phyloP scores from a whole-genome alignment of 805 yeast species.

The Candida ulmi region DNA sequence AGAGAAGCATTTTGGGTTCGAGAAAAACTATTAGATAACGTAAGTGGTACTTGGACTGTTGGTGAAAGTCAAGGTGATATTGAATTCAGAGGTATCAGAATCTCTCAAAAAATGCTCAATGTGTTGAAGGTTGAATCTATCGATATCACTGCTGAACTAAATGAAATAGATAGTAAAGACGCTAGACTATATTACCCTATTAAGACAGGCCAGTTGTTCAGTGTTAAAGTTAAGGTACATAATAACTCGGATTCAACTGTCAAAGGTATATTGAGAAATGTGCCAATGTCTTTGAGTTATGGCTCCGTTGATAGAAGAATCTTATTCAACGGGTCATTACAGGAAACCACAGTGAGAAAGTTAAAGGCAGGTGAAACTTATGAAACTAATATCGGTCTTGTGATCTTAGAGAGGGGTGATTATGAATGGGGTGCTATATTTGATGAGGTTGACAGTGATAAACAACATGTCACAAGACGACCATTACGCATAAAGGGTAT shows the following conservation, averaged over 20 bases:
- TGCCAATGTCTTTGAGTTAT: slow-evolving; percentile 37
- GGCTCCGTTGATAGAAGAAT: slow-evolving; percentile 49
- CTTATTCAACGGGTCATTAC: slow-evolving; percentile 69
- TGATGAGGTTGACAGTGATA: slow-evolving; percentile 36
- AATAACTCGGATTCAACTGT: slow-evolving; percentile 40
- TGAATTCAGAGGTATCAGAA: slow-evolving; percentile 60
- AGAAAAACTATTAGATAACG: slow-evolving; percentile 49
- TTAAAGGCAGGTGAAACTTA: slow-evolving; percentile 38
- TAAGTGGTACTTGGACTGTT: slow-evolving; percentile 64
- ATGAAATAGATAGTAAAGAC: slow-evolving; percentile 9
- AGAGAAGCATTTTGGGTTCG: slow-evolving; percentile 79
- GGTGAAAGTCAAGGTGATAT: slow-evolving; percentile 47
- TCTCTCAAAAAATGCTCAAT: slow-evolving; percentile 55
- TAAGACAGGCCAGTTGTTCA: slow-evolving; percentile 43
- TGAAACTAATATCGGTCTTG: slow-evolving; percentile 46
- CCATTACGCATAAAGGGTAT: slow-evolving; percentile 29
- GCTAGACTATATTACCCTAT: slow-evolving; percentile 29
- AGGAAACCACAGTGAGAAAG: slow-evolving; percentile 40
- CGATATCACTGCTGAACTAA: slow-evolving; percentile 30
- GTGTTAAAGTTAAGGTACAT: slow-evolving; percentile 40
- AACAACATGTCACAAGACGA: slow-evolving; percentile 33
- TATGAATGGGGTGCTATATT: slow-evolving; percentile 74
- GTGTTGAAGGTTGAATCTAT: slow-evolving; percentile 46
- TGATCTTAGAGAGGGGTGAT: slow-evolving; percentile 69
- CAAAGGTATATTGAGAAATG: slow-evolving; percentile 55